Conservation (phyloP, 805 yeast species). For the Kregervanrija fluxuum region DNA sequence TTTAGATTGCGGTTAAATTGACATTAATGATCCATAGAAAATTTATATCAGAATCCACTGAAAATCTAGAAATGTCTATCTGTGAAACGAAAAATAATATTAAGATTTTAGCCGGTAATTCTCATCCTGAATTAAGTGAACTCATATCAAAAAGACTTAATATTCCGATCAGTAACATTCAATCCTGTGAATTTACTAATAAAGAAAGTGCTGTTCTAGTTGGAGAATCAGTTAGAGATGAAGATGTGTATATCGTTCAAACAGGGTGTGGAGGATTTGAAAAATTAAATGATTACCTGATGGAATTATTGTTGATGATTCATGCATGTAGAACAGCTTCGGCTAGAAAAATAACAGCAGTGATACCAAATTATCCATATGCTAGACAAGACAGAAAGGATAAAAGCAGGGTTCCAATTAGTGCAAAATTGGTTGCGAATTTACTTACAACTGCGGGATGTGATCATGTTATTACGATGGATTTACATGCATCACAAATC, state of each 20-base stretch:
- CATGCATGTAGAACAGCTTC: constrained; percentile 80
- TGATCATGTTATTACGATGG: constrained; percentile 83
- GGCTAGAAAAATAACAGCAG: constrained; percentile 77
- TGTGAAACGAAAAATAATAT: constrained; percentile 36
- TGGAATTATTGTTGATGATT: constrained; percentile 71
- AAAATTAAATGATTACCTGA: constrained; percentile 64
- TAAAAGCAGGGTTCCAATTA: constrained; percentile 77
- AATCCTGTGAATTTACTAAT: constrained; percentile 76
- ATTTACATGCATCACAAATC: constrained; percentile 81
- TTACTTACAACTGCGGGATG: constrained; percentile 80
- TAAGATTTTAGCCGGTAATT: constrained; percentile 53
- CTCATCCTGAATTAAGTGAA: constrained; percentile 80
- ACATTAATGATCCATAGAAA: neutral
- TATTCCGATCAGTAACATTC: constrained; percentile 61
- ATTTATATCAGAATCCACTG: neutral
- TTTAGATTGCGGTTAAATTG: neutral
- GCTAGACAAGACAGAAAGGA: constrained; percentile 89
- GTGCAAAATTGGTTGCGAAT: constrained; percentile 80
- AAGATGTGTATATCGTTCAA: constrained; percentile 74
- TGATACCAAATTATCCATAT: constrained; percentile 76
- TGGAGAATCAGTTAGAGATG: constrained; percentile 80
- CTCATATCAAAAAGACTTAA: constrained; percentile 62
- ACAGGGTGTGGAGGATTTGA: constrained; percentile 75
- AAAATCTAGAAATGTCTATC: constrained; percentile 21
- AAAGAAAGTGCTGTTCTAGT: constrained; percentile 72